Evolutionary conservation across 306 rosid species (phyloP), one percentile per base, ranked within the genome.

Genomic region (Ormosia emarginata): DNA sequence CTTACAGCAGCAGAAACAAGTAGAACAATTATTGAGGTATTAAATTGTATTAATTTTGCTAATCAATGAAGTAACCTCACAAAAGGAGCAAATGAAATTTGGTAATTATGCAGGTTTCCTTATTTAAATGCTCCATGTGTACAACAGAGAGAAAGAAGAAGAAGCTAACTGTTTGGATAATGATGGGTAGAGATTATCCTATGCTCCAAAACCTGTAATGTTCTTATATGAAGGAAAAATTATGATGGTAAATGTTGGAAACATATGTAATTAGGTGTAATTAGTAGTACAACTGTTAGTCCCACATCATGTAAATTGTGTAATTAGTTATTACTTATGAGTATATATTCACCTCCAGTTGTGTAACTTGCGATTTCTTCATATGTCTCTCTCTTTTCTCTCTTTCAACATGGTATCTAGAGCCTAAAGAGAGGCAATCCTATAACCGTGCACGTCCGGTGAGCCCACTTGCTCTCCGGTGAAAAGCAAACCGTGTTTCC

Each of bases 21-120:
- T 59, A 90, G 99, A 86, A 95, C 99, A 74, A 84, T 95, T 56
- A 75, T 95, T 79, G 96, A 95, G 99, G 99, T 95, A 88, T 71
- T 32, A 64, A 53, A 78, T 74, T 49, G 67, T 34, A 34, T 33
- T 77, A 41, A 4, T 79, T 80, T 80, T 81, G 9, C 81, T 67
- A 37, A 79, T 65, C 66, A 29, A 58, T 49, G 13, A 80, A 56
- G 37, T 17, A 47, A 41, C 34, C 74, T 63, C 55, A 2, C 18
- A 15, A 40, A 55, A 77, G 58, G 61, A 43, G 41, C n/a, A 77
- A 77, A 65, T 55, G 46, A 61, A 69, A 62, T 71, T 71, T 37
- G 18, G 68, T 9, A 18, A 67, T 49, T 55, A 24, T 81, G 55
- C 66, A 56, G 64, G 41, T 52, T 78, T 81, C 78, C 66, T 57